These are phyloP conservation scores for Tillandsia leiboldiana DNA, from an alignment of 176 grass and related monocot species.

Conservation along the genomic window DNA sequence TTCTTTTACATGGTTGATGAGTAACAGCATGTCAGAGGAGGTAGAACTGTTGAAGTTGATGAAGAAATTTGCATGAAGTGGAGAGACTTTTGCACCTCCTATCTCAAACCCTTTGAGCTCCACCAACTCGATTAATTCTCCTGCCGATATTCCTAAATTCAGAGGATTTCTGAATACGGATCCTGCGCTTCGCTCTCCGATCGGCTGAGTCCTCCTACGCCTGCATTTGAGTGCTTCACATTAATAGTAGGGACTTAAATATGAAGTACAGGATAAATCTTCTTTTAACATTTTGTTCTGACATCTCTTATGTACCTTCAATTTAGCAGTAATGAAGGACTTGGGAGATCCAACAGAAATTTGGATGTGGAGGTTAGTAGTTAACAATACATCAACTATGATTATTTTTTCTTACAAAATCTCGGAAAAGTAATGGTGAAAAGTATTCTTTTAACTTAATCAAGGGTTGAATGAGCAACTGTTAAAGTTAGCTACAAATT, in stretches of 20 bases:
- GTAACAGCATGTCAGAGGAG: conserved; percentile 4
- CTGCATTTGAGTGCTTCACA: neutral
- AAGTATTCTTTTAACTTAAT: no score
- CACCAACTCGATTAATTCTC: conserved; percentile 6
- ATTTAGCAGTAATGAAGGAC: no score
- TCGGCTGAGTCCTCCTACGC: conserved; percentile 5
- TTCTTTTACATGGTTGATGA: conserved; percentile 19
- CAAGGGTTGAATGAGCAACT: no score
- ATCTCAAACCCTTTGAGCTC: conserved; percentile 10
- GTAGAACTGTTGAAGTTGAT: conserved; percentile 8
- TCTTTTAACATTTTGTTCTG: no score
- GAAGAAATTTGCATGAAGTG: conserved; percentile 19
- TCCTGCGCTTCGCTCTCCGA: conserved; percentile 13
- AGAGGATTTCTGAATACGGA: conserved; percentile 13
- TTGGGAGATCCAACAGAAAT: no score
- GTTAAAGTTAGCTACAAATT: neutral
- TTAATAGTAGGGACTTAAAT: neutral
- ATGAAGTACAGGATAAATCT: neutral
- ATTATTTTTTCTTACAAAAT: no score
- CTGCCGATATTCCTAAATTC: neutral
- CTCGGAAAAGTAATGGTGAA: no score
- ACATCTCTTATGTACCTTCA: no score
- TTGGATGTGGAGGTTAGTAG: no score
- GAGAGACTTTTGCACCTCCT: conserved; percentile 14
- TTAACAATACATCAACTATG: no score